These are phyloP conservation scores for Talaromyces sp. DNA, from an alignment of 2,329 filamentous ascomycete species.

Conservation along the genomic window DNA sequence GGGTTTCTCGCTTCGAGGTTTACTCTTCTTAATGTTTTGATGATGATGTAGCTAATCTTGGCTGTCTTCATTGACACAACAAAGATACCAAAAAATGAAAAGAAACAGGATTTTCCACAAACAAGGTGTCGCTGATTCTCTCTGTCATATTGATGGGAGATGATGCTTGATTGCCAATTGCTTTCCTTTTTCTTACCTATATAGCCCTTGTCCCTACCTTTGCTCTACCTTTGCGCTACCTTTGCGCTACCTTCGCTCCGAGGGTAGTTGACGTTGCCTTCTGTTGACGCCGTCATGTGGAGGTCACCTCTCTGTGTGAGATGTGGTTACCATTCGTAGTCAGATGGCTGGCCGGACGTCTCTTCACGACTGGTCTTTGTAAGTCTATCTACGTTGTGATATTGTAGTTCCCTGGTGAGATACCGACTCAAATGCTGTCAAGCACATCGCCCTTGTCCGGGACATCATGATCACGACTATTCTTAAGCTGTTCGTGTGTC, in stretches of 20 bases:
- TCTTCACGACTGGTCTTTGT: background rate
- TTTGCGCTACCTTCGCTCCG: background rate
- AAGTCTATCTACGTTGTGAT: conserved; percentile 14
- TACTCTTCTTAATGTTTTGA: conserved; percentile 6
- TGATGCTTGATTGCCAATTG: conserved; percentile 89
- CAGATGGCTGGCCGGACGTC: background rate
- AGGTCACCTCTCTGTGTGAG: background rate
- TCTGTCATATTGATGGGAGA: conserved; percentile 50
- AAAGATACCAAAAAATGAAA: conserved; percentile 35
- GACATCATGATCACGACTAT: conserved; percentile 41
- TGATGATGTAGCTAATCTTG: conserved; percentile 18
- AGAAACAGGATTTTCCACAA: conserved; percentile 43
- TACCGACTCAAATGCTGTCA: conserved; percentile 38
- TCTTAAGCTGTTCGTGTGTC: conserved; percentile 7
- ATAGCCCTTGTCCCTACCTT: background rate
- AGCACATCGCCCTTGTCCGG: conserved; percentile 52
- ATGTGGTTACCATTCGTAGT: background rate
- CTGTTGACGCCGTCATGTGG: background rate
- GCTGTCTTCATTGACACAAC: conserved; percentile 28
- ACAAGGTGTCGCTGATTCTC: conserved; percentile 90
- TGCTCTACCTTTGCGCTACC: background rate
- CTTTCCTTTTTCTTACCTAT: conserved; percentile 13
- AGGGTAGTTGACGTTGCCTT: background rate
- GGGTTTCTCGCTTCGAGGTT: background rate
- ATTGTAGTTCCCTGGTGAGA: conserved; percentile 18